Evolutionary conservation across 139 green algal species (phyloP), one percentile per base, ranked within the genome.

Genomic region (Pseudopediastrum boryanum): DNA sequence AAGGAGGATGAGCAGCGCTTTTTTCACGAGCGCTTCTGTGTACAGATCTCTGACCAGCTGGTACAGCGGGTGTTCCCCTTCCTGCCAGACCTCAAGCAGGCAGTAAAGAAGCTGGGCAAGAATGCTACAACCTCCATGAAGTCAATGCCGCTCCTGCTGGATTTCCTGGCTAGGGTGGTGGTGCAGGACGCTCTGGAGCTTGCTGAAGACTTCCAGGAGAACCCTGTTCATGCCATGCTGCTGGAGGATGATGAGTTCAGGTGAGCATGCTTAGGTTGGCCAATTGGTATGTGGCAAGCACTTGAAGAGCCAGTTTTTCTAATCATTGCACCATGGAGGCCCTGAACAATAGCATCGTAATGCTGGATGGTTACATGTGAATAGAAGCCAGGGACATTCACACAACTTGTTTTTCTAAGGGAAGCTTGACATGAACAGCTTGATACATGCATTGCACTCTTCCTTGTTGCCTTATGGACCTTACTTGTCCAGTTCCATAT

Each of bases 31-130:
- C 44, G 68, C 25, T 61, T 75, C 46, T 44, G 48, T 44, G 29
- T 63, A 29, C 38, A 72, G 19, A 27, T 72, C 42, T 43, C 65
- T 19, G 19, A 72, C 12, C 31, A 41, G 35, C 35, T 75, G 44
- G 25, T 75, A 23, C 59, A n/a, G 59, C n/a, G 46, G 43, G 68
- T 75, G 68, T 44, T 64, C 35, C 68, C 66, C 66, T 74, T 56
- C 23, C 39, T 74, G 39, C 2, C 16, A 7, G 41, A 56, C 35
- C 41, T 68, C 9, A 68, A 68, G 59, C 5, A 27, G 21, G 27
- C 21, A 16, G 21, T 68, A 16, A 27, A 4, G 4, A 33, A 38
- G 59, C 21, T 68, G 59, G 13, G 31, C 59, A 39, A 68, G 59
- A n/a, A n/a, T n/a, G 59, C 27, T 13, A 7, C 16, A 33, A 13